phyloP scores from a whole-genome alignment of 169 alveolate species.

The Cryptosporidium sp. region DNA sequence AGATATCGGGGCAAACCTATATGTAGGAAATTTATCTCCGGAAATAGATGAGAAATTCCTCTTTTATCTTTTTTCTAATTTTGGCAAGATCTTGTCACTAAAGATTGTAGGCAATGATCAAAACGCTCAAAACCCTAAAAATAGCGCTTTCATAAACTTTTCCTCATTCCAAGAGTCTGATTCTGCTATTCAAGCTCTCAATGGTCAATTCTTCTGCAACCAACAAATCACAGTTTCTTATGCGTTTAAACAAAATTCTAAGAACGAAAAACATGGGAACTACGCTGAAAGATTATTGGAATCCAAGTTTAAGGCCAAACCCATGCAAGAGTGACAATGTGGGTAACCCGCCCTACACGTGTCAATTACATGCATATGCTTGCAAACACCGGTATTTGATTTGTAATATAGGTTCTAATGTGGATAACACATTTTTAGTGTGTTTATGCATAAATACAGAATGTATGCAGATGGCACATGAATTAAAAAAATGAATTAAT shows the following conservation, averaged over 20 bases:
- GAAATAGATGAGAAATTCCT: slow-evolving; percentile 97
- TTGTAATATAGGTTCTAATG: neutral
- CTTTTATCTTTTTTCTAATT: slow-evolving; percentile 95
- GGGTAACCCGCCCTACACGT: neutral
- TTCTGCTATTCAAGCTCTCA: slow-evolving; percentile 97
- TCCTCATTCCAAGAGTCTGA: slow-evolving; percentile 98
- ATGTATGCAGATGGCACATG: neutral
- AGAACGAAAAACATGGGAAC: slow-evolving; percentile 90
- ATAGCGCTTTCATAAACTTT: slow-evolving; percentile 96
- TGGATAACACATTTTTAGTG: neutral
- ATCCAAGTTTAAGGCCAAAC: slow-evolving; percentile 21
- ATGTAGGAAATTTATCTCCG: slow-evolving; percentile 97
- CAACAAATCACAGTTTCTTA: slow-evolving; percentile 96
- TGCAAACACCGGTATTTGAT: slow-evolving; percentile 8
- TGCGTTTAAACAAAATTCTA: slow-evolving; percentile 97
- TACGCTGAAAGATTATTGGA: slow-evolving; percentile 85
- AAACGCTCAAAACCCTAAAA: slow-evolving; percentile 89
- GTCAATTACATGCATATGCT: neutral
- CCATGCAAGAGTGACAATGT: neutral
- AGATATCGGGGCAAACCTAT: slow-evolving; percentile 98
- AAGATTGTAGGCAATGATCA: slow-evolving; percentile 95
- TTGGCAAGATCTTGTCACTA: slow-evolving; percentile 91
- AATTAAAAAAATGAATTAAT: neutral
- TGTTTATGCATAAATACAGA: neutral
- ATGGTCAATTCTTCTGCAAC: slow-evolving; percentile 94